Base-by-base conservation (phyloP, 495 filamentous ascomycete genomes). In the Zalerion maritima region DNA sequence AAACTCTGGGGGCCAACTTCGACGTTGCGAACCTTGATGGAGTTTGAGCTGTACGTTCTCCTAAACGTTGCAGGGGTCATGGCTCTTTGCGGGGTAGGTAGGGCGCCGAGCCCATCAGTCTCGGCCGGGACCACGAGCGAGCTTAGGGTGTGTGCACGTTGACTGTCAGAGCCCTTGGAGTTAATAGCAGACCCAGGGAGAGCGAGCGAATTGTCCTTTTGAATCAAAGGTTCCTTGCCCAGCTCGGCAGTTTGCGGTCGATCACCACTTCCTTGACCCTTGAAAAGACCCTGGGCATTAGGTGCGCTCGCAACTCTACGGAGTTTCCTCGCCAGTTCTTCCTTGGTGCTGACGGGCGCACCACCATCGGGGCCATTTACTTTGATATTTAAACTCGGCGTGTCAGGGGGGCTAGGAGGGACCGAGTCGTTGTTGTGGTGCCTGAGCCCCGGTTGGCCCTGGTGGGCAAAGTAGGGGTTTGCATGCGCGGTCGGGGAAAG, bases 21-120 rank as follows among this genome's bases (percentile, higher is more conserved):
- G 28, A 97, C 89, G 52, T 93, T 81, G 41, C 87, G 72, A 35
- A 97, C 80, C 53, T 94, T 94, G 61, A 97, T 97, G 22, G 89
- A 96, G 46, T 96, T 97, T 32, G 89, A 94, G 55, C 89, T 96
- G 53, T 97, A 97, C 2, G 89, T 97, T 45, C 89, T 71, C 39
- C 89, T 74, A 54, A 96, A 97, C 10, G 77, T 69, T 18, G 78
- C 60, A 18, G 71, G 57, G 41, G 64, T 47, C 54, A 35, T 26
- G 45, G 46, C 26, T 40, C 54, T 44, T 40, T 40, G 54, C 13
- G 64, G 60, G 6, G 63, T 50, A 29, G 61, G 65, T 29, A 69
- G 54, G 10, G 53, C 52, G 12, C 53, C 58, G 7, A 62, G 46
- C 16, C 46, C 46, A 42, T 61, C 60, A 13, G 32, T 41, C 23